Conservation (phyloP, 1,284 basidiomycete species). For the Sphagnurus paluster region DNA sequence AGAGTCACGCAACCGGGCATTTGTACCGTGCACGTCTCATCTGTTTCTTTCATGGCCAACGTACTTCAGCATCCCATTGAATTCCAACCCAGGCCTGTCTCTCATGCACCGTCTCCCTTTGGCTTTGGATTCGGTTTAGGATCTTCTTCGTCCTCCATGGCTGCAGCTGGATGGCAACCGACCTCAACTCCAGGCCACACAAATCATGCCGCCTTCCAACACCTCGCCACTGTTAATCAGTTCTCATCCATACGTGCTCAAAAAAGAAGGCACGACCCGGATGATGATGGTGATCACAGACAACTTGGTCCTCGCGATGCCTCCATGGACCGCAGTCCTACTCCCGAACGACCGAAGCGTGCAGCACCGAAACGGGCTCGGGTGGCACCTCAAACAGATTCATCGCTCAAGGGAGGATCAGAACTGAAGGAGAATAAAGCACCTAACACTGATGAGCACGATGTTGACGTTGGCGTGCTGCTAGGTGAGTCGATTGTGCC, state of each 20-base stretch:
- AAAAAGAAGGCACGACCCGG: constrained; percentile 65
- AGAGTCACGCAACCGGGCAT: neutral
- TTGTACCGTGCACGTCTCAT: neutral
- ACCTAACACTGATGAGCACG: constrained; percentile 46
- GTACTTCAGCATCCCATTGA: constrained; percentile 66
- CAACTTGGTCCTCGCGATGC: constrained; percentile 44
- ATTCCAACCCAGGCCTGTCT: constrained; percentile 61
- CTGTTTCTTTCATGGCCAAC: constrained; percentile 63
- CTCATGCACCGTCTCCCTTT: constrained; percentile 63
- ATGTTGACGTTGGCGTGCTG: constrained; percentile 77
- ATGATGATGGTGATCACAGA: constrained; percentile 45
- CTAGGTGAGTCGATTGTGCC: constrained; percentile 52
- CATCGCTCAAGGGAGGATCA: constrained; percentile 36
- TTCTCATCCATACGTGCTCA: constrained; percentile 39
- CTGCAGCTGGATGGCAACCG: constrained; percentile 31
- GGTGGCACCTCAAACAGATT: constrained; percentile 38
- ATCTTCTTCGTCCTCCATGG: constrained; percentile 35
- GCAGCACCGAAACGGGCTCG: constrained; percentile 66
- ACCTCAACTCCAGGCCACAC: constrained; percentile 37
- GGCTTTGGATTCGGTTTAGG: constrained; percentile 71
- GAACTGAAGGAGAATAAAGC: constrained; percentile 47
- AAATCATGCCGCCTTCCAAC: constrained; percentile 53
- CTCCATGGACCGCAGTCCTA: constrained; percentile 79
- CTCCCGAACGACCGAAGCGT: constrained; percentile 71
- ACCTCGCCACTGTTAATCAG: constrained; percentile 43